Base-by-base conservation (phyloP, 352 stramenopile genomes). In the Globisporangium megalacanthum region DNA sequence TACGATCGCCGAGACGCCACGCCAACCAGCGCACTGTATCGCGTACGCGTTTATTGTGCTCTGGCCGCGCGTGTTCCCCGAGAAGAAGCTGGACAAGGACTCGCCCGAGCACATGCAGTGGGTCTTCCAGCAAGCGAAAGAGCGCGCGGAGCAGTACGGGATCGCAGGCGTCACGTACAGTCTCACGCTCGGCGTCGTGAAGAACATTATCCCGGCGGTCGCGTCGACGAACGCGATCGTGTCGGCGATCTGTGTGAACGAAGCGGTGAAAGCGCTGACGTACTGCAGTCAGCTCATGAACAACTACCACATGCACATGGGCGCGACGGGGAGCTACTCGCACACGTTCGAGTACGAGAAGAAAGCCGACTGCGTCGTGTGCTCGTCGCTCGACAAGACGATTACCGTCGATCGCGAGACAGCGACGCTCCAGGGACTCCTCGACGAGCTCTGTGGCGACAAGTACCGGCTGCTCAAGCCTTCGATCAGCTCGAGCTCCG, bases 291-390 rank as follows among this genome's bases (percentile, higher is more conserved):
- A 99, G 62, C 88, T 88, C 29, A 88, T 99, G 66, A 98, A 99
- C 73, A 99, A 96, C 45, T 99, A 99, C 71, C 96, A 98, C 78
- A 99, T 99, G 95, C 97, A 99, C 71, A 98, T 98, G 89, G 97
- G 97, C 6, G 80, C 83, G 8, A 89, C 91, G 17, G 94, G 95
- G 35, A 91, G 98, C 65, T 98, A 99, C 76, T 93, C 85, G 54
- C 93, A 98, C 72, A 98, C 95, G 20, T 99, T 99, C 73, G 85
- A 96, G 47, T 98, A 99, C 71, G 89, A 98, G 63, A 85, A 90
- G 57, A 98, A 98, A 58, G 29, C 35, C 10, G 79, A 92, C 58
- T 97, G 88, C 52, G 73, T 91, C 7, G 89, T 97, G 25, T 97
- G 89, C 66, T 89, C 79, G 4, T 86, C 80, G 35, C 75, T 92